Conservation (phyloP, 805 yeast species). For the Candida mattraensis region DNA sequence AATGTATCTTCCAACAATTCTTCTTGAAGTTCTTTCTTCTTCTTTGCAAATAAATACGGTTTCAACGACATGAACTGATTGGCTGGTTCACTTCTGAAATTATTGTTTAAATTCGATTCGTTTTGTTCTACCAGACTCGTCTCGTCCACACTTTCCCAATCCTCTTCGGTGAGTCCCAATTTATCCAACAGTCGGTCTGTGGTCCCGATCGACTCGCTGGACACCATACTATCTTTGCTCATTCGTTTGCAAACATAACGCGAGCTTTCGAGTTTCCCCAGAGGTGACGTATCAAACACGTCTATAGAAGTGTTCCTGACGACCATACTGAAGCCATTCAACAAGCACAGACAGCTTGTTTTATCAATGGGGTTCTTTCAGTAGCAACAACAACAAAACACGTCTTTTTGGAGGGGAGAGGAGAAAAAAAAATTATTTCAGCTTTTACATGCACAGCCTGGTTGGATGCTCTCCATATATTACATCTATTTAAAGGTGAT, state of each 20-base stretch:
- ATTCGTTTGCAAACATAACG: constrained; percentile 3
- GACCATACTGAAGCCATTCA: constrained; percentile 10
- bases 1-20: constrained; percentile 8
- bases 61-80: constrained; percentile 32
- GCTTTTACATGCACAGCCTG: background rate
- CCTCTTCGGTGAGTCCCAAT: constrained; percentile 33
- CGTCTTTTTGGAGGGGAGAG: background rate
- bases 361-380: background rate
- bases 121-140: background rate
- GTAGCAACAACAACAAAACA: background rate
- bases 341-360: too few relatives aligned
- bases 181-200: constrained; percentile 35
- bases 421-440: background rate
- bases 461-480: too few relatives aligned
- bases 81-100: constrained; percentile 24
- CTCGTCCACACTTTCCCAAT: constrained; percentile 22
- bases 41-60: constrained; percentile 24
- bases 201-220: constrained; percentile 29
- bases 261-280: constrained; percentile 12
- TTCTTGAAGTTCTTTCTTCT: constrained; percentile 8
- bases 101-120: background rate
- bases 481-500: constrained; percentile 10
- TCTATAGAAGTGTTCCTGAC: constrained; percentile 4
- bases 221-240: constrained; percentile 23
- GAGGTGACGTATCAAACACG: constrained; percentile 12